phyloP scores from a whole-genome alignment of 345 rosid species.

The Corymbia maculata region DNA sequence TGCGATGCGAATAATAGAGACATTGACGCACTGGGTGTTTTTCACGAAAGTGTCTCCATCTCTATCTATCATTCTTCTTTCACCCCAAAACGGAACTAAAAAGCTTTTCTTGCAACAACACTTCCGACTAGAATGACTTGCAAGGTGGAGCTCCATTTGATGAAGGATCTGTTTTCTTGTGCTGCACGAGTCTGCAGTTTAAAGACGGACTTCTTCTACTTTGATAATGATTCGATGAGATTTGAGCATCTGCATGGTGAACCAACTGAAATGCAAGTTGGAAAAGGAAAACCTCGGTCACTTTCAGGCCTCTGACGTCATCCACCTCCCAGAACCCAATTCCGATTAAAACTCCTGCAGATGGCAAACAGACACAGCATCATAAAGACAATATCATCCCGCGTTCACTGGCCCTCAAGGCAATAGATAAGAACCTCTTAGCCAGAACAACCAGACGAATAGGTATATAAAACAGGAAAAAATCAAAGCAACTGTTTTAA shows the following conservation, averaged over 20 bases:
- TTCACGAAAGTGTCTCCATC: background rate
- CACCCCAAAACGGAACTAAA: background rate
- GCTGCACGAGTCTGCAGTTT: background rate
- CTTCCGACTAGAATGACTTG: background rate
- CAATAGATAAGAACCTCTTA: background rate
- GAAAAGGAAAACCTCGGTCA: background rate
- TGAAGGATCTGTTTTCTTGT: background rate
- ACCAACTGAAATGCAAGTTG: background rate
- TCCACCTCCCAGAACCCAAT: background rate
- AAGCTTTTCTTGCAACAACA: background rate
- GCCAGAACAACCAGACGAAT: background rate
- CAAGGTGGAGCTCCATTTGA: background rate
- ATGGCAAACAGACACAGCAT: background rate
- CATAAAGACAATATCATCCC: background rate
- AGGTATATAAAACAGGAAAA: background rate
- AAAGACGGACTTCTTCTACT: background rate
- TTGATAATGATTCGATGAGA: background rate
- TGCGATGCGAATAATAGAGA: background rate
- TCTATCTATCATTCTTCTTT: background rate
- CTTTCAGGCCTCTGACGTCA: background rate
- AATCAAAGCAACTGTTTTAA: background rate
- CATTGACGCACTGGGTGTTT: background rate
- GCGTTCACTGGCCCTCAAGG: background rate
- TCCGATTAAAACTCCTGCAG: background rate
- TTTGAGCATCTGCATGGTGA: background rate